These are phyloP conservation scores for Daldinia decipiens DNA, from an alignment of 495 filamentous ascomycete species.

Conservation along the genomic window DNA sequence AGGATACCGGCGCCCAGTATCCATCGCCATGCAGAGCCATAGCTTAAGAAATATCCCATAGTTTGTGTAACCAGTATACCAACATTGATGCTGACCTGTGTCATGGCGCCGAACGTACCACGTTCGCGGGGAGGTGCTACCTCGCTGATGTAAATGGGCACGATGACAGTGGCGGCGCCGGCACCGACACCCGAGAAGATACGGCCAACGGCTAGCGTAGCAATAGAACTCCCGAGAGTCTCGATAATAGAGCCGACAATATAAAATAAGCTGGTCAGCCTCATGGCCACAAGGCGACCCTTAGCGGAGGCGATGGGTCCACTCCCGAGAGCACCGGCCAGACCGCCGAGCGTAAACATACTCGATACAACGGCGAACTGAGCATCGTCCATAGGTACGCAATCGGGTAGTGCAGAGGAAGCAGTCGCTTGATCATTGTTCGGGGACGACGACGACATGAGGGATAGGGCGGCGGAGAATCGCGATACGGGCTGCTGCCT, in stretches of 20 bases:
- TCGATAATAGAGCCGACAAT: slow-evolving; percentile 79
- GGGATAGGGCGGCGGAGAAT: slow-evolving; percentile 44
- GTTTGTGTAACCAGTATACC: slow-evolving; percentile 87
- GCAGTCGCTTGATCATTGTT: slow-evolving; percentile 32
- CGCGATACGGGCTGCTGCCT: slow-evolving; percentile 63
- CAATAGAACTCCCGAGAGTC: slow-evolving; percentile 72
- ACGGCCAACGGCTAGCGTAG: slow-evolving; percentile 74
- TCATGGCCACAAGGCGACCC: slow-evolving; percentile 78
- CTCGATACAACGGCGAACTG: slow-evolving; percentile 85
- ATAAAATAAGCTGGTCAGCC: slow-evolving; percentile 77
- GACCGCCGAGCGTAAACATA: slow-evolving; percentile 90
- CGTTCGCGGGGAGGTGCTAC: slow-evolving; percentile 79
- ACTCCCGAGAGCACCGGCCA: slow-evolving; percentile 81
- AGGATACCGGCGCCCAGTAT: slow-evolving; percentile 79
- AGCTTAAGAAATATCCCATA: slow-evolving; percentile 86
- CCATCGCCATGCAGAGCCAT: slow-evolving; percentile 79
- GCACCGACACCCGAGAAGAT: slow-evolving; percentile 84
- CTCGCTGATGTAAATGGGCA: slow-evolving; percentile 95
- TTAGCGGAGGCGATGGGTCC: slow-evolving; percentile 76
- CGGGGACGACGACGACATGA: slow-evolving; percentile 46
- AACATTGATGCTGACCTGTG: slow-evolving; percentile 93
- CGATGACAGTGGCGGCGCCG: slow-evolving; percentile 89
- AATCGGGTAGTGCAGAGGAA: slow-evolving; percentile 68
- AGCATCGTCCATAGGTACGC: slow-evolving; percentile 80
- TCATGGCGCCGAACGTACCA: slow-evolving; percentile 90